Conservation (phyloP, 2,329 filamentous ascomycete species). For the Talaromyces sp. region DNA sequence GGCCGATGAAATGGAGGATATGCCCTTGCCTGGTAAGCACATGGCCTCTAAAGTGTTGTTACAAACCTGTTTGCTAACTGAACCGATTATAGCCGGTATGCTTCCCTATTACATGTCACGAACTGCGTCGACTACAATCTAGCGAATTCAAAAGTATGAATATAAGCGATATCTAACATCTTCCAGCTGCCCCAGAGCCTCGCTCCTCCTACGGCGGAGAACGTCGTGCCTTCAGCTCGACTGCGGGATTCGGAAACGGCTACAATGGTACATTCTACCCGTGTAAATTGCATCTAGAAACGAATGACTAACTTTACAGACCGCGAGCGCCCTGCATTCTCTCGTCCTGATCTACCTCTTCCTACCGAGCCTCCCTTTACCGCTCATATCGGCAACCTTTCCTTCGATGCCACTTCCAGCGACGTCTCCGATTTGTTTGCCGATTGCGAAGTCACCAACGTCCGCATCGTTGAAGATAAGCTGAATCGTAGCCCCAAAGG, state of each 20-base stretch:
- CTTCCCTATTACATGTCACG: not conserved
- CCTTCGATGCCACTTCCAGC: conserved; percentile 83
- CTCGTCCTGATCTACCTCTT: conserved; percentile 71
- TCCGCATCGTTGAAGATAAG: conserved; percentile 96
- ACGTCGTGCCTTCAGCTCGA: conserved; percentile 47
- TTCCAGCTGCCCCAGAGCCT: conserved; percentile 37
- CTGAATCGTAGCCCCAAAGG: conserved; percentile 92
- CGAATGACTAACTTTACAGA: conserved; percentile 23
- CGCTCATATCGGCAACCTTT: conserved; percentile 92
- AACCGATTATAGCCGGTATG: conserved; percentile 29
- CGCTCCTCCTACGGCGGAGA: conserved; percentile 49
- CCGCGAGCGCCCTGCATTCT: conserved; percentile 39
- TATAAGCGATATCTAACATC: not conserved
- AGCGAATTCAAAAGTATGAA: not conserved
- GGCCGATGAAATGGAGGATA: conserved; percentile 98
- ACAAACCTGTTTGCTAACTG: conserved; percentile 14
- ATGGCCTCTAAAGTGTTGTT: not conserved
- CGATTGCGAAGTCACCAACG: conserved; percentile 79
- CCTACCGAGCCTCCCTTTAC: conserved; percentile 93
- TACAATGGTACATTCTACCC: conserved; percentile 31
- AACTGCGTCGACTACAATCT: not conserved
- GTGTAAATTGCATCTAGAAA: not conserved
- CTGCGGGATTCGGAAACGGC: conserved; percentile 35
- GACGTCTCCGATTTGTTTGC: conserved; percentile 83
- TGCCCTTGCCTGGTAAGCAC: conserved; percentile 66